phyloP scores from a whole-genome alignment of 768 basidiomycete genomes.

The Xerocomellus chrysenteron region DNA sequence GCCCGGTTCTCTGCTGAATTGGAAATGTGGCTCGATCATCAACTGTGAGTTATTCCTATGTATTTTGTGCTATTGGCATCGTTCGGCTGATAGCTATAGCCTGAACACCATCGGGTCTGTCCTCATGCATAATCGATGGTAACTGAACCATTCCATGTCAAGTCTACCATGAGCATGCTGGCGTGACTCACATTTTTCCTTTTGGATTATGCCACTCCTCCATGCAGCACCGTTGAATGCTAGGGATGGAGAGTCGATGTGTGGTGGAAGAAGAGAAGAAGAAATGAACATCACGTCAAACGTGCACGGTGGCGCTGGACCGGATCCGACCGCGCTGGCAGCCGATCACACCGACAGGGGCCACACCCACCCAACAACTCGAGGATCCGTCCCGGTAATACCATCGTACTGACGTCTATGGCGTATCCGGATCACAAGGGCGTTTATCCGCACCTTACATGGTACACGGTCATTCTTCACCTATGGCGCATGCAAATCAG shows the following conservation, averaged over 20 bases:
- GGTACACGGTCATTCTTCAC: conserved; percentile 10
- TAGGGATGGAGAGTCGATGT: conserved; percentile 7
- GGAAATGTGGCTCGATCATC: conserved; percentile 28
- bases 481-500: neutral
- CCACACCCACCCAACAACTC: conserved; percentile 9
- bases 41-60: neutral
- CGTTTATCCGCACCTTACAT: neutral
- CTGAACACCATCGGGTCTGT: neutral
- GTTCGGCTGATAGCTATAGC: conserved; percentile 1
- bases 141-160: neutral
- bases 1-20: conserved; percentile 12
- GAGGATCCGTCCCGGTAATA: conserved; percentile 8
- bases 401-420: conserved; percentile 6
- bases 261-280: conserved; percentile 6
- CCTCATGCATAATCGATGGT: conserved; percentile 2
- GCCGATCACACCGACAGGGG: conserved; percentile 14
- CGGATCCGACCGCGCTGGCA: conserved; percentile 2
- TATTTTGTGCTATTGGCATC: conserved; percentile 7
- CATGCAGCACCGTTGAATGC: neutral
- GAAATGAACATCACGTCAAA: conserved; percentile 3
- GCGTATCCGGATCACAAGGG: conserved; percentile 7
- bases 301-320: conserved; percentile 12
- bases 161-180: neutral
- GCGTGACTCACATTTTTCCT: conserved; percentile 8
- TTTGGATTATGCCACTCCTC: neutral